Evolutionary conservation across 2,329 filamentous ascomycete genomes (phyloP).

Genomic region (Epichloe sibirici): DNA sequence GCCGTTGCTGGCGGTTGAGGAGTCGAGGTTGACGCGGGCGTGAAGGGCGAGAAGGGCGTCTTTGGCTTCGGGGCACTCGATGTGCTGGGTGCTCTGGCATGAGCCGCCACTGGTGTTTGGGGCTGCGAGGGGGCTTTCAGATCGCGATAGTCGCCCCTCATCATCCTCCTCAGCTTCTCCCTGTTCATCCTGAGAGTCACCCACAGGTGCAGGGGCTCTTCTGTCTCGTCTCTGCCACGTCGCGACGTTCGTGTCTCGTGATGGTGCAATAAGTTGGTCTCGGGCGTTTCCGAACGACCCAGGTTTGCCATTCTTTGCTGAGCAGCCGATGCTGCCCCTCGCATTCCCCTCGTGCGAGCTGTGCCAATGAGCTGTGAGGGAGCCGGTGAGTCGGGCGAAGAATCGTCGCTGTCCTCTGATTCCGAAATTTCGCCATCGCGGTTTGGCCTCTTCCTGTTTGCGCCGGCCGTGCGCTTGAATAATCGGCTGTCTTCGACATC

Average conservation of each 20-base stretch:
- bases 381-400: conserved; percentile 73
- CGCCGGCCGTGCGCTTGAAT: conserved; percentile 62
- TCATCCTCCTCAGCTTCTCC: conserved; percentile 56
- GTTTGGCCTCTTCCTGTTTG: conserved; percentile 41
- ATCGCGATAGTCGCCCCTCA: conserved; percentile 40
- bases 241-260: conserved; percentile 61
- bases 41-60: conserved; percentile 18
- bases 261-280: conserved; percentile 49
- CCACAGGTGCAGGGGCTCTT: conserved; percentile 56
- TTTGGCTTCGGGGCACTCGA: conserved; percentile 20
- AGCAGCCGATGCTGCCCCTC: conserved; percentile 75
- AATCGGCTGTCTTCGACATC: conserved; percentile 75
- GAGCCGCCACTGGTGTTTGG: conserved; percentile 20
- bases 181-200: conserved; percentile 65
- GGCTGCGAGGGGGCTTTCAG: conserved; percentile 23
- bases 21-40: conserved; percentile 22
- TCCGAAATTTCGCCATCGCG: conserved; percentile 66
- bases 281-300: conserved; percentile 80
- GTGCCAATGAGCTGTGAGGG: conserved; percentile 64
- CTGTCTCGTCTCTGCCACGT: conserved; percentile 63
- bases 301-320: conserved; percentile 77
- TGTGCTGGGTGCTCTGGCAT: conserved; percentile 19
- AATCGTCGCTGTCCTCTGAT: conserved; percentile 85
- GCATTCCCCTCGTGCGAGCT: conserved; percentile 75
- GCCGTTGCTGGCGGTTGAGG: conserved; percentile 16